phyloP scores from a whole-genome alignment of 108 stramenopile genomes.

The Epithemia pelagica region DNA sequence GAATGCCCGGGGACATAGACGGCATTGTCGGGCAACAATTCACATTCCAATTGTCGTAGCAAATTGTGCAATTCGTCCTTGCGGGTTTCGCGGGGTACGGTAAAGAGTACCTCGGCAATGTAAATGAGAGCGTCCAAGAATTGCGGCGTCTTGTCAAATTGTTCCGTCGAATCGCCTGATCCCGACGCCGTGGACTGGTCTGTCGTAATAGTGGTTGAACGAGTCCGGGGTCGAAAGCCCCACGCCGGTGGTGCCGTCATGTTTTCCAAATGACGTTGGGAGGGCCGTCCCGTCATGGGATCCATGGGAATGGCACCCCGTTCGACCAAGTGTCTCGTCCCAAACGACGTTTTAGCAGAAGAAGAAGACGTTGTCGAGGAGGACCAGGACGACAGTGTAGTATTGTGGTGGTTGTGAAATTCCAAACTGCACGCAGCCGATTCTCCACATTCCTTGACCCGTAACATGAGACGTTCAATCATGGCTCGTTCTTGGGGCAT shows the following conservation, averaged over 20 bases:
- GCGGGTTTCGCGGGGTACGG: conserved; percentile 41
- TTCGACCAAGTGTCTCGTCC: conserved; percentile 40
- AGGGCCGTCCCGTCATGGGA: conserved; percentile 50
- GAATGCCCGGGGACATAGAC: conserved; percentile 62
- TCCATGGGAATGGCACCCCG: conserved; percentile 58
- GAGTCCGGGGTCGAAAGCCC: conserved; percentile 65
- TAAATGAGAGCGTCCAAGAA: conserved; percentile 75
- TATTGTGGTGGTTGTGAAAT: conserved; percentile 6
- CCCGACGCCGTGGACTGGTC: conserved; percentile 1
- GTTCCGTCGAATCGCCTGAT: conserved; percentile 24
- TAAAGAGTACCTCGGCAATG: conserved; percentile 69
- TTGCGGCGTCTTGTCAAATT: conserved; percentile 61
- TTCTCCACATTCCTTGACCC: conserved; percentile 62
- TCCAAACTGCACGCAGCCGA: conserved; percentile 44
- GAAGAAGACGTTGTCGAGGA: conserved; percentile 24
- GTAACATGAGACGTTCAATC: conserved; percentile 57
- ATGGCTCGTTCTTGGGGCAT: conserved; percentile 63
- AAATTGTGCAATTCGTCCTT: conserved; percentile 43
- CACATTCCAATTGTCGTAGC: conserved; percentile 54
- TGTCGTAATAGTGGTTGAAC: too few relatives aligned
- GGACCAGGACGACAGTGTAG: neutral
- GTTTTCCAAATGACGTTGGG: conserved; percentile 48
- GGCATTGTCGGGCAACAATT: conserved; percentile 63
- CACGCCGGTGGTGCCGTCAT: conserved; percentile 40
- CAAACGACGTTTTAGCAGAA: conserved; percentile 33